Evolutionary conservation across 1,139 yeast genomes (phyloP).

Genomic region (Pichia sp.): DNA sequence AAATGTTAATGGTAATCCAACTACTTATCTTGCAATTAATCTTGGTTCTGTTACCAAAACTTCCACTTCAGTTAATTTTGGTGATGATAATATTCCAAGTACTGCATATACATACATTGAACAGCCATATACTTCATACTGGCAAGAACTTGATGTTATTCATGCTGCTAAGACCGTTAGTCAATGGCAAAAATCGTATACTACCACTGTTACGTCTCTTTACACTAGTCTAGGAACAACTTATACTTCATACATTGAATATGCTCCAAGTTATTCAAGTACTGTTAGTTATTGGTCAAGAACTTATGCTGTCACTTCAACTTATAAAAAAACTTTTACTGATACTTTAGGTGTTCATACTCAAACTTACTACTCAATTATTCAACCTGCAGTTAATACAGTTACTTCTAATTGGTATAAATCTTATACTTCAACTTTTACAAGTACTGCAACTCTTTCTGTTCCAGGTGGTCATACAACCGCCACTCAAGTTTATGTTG

Average conservation of each 20-base stretch:
- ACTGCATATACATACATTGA: background rate
- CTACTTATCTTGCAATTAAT: background rate
- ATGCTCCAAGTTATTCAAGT: background rate
- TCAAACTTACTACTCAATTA: background rate
- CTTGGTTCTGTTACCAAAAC: background rate
- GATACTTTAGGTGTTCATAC: background rate
- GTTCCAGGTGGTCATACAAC: background rate
- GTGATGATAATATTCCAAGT: background rate
- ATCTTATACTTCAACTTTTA: background rate
- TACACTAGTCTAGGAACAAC: constrained; percentile 6
- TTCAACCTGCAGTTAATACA: background rate
- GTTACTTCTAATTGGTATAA: background rate
- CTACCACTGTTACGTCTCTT: background rate
- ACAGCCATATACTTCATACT: background rate
- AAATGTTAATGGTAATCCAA: background rate
- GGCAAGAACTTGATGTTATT: background rate
- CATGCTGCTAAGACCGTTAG: background rate
- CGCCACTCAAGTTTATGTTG: background rate
- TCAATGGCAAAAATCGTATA: background rate
- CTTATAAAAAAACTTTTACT: background rate
- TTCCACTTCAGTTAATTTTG: background rate
- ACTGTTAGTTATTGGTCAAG: background rate
- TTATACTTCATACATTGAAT: background rate
- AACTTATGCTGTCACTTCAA: background rate
- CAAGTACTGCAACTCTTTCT: background rate